phyloP scores from a whole-genome alignment of 257 asterid species.

The Cordia subcordata region DNA sequence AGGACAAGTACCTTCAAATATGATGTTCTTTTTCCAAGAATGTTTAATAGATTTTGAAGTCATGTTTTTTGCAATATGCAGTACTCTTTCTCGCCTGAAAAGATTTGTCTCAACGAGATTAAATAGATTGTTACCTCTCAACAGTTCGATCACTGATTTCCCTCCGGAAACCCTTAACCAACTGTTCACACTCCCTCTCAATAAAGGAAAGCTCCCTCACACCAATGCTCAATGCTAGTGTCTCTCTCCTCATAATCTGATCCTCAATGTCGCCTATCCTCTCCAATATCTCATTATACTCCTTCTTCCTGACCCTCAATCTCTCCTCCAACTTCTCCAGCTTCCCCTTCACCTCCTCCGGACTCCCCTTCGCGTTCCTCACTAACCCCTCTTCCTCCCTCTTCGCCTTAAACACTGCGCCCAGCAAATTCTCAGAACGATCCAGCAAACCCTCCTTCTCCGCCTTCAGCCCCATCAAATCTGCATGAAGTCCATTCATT shows the following conservation, averaged over 20 bases:
- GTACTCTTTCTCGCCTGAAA: not conserved
- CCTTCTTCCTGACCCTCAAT: constrained; percentile 39
- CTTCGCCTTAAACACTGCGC: constrained; percentile 24
- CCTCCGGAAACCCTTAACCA: constrained; percentile 47
- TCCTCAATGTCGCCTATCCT: constrained; percentile 73
- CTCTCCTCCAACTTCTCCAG: constrained; percentile 45
- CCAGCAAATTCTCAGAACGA: constrained; percentile 35
- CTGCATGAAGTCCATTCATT: constrained; percentile 51
- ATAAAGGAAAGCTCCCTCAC: constrained; percentile 80
- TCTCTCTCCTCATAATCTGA: constrained; percentile 54
- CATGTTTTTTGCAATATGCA: no score
- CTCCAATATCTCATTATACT: constrained; percentile 50
- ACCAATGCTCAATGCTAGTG: constrained; percentile 67
- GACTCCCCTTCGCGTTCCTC: constrained; percentile 38
- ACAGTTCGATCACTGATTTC: constrained; percentile 35
- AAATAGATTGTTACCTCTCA: constrained; percentile 39
- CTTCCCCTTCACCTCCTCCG: constrained; percentile 21
- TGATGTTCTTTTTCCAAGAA: no score
- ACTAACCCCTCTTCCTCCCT: constrained; percentile 41
- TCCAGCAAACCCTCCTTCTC: constrained; percentile 35
- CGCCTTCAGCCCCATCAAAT: constrained; percentile 40
- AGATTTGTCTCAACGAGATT: constrained; percentile 6
- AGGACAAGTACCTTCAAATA: no score
- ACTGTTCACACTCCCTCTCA: constrained; percentile 76
- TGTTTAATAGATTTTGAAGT: no score